These are phyloP conservation scores for Huntiella abstrusa DNA, from an alignment of 2,329 filamentous ascomycete species.

Conservation along the genomic window DNA sequence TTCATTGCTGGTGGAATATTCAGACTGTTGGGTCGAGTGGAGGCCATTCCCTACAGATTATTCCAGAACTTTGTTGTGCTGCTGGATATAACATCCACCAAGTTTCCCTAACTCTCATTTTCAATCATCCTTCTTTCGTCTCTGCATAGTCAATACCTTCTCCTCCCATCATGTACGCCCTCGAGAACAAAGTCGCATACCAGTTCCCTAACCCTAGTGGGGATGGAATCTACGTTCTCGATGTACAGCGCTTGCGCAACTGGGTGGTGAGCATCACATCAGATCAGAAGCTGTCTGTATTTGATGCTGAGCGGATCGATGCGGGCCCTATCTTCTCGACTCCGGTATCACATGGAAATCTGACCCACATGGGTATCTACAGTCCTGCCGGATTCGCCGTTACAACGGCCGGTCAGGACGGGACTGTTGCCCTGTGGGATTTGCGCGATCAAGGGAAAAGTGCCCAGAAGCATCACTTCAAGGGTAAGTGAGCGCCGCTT, in stretches of 20 bases:
- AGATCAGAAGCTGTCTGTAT: conserved; percentile 7
- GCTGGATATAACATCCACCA: neutral
- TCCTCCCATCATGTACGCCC: conserved; percentile 5
- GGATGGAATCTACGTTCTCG: conserved; percentile 8
- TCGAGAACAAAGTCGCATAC: conserved; percentile 10
- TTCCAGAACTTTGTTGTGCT: neutral
- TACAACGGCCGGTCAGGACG: conserved; percentile 54
- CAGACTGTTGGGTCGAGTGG: too few species aligned
- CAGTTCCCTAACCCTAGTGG: conserved; percentile 10
- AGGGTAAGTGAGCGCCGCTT: conserved; percentile 17
- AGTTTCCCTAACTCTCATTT: neutral
- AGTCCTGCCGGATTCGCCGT: conserved; percentile 34
- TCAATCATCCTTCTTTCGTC: neutral
- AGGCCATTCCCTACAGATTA: too few species aligned
- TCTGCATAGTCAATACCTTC: neutral
- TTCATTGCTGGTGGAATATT: too few species aligned
- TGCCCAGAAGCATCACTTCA: conserved; percentile 26
- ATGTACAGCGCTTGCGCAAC: conserved; percentile 6
- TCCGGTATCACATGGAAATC: conserved; percentile 36
- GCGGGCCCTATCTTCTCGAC: conserved; percentile 23
- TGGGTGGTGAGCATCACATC: conserved; percentile 7
- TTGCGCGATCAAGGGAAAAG: conserved; percentile 26
- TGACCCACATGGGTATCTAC: conserved; percentile 42
- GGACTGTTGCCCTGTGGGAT: conserved; percentile 48
- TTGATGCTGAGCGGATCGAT: conserved; percentile 21